Percentiles rank a stretch among this genome's conserved stretches.
phyloP scores from a whole-genome alignment of 192 early-diverging fungal species.

The Coemansia sp. region DNA sequence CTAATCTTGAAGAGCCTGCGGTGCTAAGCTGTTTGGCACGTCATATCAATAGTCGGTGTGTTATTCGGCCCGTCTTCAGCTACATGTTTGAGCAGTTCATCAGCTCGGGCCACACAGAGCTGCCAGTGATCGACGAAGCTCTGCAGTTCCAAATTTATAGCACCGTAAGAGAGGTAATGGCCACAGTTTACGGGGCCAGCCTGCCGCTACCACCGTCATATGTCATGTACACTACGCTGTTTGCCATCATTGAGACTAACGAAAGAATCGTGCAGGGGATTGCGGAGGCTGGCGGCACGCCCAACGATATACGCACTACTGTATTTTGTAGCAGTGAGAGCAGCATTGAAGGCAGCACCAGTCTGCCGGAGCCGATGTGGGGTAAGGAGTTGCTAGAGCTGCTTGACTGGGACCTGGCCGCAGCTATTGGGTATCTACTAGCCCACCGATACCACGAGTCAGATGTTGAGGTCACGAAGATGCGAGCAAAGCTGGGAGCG shows the following conservation, averaged over 20 bases:
- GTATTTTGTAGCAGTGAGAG: not conserved
- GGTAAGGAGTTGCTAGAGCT: slow-evolving; percentile 24
- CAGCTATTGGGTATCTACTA: slow-evolving; percentile 38
- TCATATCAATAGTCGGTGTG: slow-evolving; percentile 13
- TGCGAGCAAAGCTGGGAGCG: slow-evolving; percentile 33
- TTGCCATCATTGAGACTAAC: slow-evolving; percentile 44
- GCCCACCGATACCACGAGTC: slow-evolving; percentile 27
- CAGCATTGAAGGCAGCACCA: not conserved
- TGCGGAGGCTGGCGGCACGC: slow-evolving; percentile 1
- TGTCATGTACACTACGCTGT: slow-evolving; percentile 36
- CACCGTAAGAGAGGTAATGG: slow-evolving; percentile 23
- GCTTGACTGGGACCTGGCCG: slow-evolving; percentile 50
- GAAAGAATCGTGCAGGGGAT: slow-evolving; percentile 22
- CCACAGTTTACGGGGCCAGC: slow-evolving; percentile 2
- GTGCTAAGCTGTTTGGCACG: slow-evolving; percentile 6
- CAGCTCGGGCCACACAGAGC: not conserved
- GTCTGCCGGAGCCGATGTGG: slow-evolving; percentile 3
- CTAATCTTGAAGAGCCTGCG: slow-evolving; percentile 15
- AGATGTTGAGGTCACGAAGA: slow-evolving; percentile 8
- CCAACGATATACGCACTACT: not conserved
- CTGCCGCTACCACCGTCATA: slow-evolving; percentile 12
- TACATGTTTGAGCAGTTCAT: slow-evolving; percentile 28
- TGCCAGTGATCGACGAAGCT: slow-evolving; percentile 12
- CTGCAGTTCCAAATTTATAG: slow-evolving; percentile 51
- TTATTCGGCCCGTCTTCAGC: slow-evolving; percentile 38